phyloP scores from a whole-genome alignment of 2,329 filamentous ascomycete species.

The Talaromyces atroroseus region DNA sequence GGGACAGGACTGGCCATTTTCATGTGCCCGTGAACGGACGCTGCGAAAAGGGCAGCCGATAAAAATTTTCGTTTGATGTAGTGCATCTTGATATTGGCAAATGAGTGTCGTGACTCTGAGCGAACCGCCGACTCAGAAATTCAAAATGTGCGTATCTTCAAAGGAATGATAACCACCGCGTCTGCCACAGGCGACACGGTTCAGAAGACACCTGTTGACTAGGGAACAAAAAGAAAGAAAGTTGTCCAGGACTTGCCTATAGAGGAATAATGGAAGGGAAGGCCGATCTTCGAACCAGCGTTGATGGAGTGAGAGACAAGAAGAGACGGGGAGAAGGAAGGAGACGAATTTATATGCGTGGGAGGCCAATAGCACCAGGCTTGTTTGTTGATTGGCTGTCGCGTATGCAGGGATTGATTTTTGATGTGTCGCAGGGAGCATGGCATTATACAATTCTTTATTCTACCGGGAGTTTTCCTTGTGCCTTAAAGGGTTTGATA shows the following conservation, averaged over 20 bases:
- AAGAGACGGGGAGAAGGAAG: neutral
- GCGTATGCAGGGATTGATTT: neutral
- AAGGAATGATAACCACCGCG: neutral
- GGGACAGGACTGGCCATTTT: constrained; percentile 64
- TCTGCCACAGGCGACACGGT: constrained; percentile 5
- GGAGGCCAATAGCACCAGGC: neutral
- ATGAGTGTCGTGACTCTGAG: neutral
- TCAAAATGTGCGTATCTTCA: neutral
- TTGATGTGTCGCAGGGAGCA: neutral
- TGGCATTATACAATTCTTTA: neutral
- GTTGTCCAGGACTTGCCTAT: constrained; percentile 1
- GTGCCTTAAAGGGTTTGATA: neutral
- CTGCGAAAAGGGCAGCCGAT: constrained; percentile 46
- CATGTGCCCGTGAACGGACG: constrained; percentile 68
- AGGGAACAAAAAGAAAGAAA: neutral
- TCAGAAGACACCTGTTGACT: neutral
- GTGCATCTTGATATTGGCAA: neutral
- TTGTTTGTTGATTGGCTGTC: constrained; percentile 2
- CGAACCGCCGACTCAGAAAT: constrained; percentile 1
- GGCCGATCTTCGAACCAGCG: constrained; percentile 1
- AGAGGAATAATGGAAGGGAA: neutral
- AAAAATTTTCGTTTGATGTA: constrained; percentile 8
- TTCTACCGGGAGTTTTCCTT: neutral
- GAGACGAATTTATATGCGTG: neutral
- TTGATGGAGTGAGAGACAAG: neutral